phyloP scores from a whole-genome alignment of 305 asterid genomes.

The Fraxinus ornus region DNA sequence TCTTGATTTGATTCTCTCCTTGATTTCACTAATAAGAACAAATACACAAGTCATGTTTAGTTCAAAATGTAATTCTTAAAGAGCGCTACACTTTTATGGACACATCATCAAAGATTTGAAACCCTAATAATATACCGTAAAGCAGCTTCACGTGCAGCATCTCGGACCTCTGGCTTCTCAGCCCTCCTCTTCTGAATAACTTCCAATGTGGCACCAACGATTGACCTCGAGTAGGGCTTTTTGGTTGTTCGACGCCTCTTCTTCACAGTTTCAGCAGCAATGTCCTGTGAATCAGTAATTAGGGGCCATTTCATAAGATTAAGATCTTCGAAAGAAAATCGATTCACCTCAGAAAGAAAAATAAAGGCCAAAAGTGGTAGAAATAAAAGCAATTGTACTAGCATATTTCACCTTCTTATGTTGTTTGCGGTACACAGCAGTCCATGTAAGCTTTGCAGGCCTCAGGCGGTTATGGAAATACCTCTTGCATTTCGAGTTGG shows the following conservation, averaged over 20 bases:
- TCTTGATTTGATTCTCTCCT: slow-evolving; percentile 31
- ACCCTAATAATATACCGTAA: slow-evolving; percentile 12
- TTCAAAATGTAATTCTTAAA: not conserved
- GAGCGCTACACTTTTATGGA: not conserved
- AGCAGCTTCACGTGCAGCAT: slow-evolving; percentile 42
- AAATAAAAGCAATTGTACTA: not conserved
- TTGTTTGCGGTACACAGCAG: slow-evolving; percentile 38
- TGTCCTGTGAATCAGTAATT: slow-evolving; percentile 25
- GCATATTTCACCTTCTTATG: slow-evolving; percentile 27
- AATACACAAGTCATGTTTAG: not conserved
- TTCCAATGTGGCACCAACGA: slow-evolving; percentile 41
- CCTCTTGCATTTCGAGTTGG: slow-evolving; percentile 39
- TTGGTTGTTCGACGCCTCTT: slow-evolving; percentile 38
- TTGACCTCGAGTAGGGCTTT: slow-evolving; percentile 43
- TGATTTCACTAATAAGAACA: slow-evolving; percentile 27
- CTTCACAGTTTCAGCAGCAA: slow-evolving; percentile 36
- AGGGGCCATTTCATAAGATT: not conserved
- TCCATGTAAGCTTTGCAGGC: slow-evolving; percentile 35
- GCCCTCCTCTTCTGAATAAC: slow-evolving; percentile 40
- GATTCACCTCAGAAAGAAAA: not conserved
- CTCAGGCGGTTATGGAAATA: slow-evolving; percentile 30
- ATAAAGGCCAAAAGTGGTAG: not conserved
- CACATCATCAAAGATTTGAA: not conserved
- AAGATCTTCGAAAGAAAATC: not conserved
- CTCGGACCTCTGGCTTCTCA: slow-evolving; percentile 40